Conservation (phyloP, 2,329 filamentous ascomycete species). For the Alternaria sp. region DNA sequence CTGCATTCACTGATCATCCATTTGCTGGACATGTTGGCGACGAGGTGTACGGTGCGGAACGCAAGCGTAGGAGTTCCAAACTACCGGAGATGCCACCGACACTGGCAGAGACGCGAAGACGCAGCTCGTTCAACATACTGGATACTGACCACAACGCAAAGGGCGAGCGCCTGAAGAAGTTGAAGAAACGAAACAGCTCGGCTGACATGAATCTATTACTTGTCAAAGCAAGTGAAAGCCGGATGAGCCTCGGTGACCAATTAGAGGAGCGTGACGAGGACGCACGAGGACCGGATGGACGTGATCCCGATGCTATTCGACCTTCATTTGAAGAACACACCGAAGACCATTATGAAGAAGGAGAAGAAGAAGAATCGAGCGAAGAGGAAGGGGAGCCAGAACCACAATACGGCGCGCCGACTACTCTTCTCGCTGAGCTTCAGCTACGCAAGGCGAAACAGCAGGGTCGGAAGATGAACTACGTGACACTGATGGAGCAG, state of each 20-base stretch:
- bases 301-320: conserved; percentile 22
- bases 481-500: conserved; percentile 67
- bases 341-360: conserved; percentile 38
- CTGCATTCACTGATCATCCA: conserved; percentile 87
- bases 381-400: conserved; percentile 48
- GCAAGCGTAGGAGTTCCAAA: conserved; percentile 50
- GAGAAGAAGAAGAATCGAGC: conserved; percentile 51
- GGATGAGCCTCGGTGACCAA: conserved; percentile 46
- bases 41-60: conserved; percentile 71
- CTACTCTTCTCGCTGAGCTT: conserved; percentile 89
- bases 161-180: conserved; percentile 47
- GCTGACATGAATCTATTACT: conserved; percentile 45
- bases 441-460: conserved; percentile 90
- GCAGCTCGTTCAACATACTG: conserved; percentile 47
- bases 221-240: conserved; percentile 39
- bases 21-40: conserved; percentile 77
- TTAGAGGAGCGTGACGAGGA: conserved; percentile 39
- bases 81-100: conserved; percentile 30
- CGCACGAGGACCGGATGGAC: conserved; percentile 33
- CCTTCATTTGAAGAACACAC: conserved; percentile 20
- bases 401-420: conserved; percentile 74
- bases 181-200: conserved; percentile 51
- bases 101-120: conserved; percentile 40
- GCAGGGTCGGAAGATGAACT: conserved; percentile 76
- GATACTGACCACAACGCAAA: conserved; percentile 47